Evolutionary conservation across 179 eudicot species (phyloP), one percentile per base, ranked within the genome.

Genomic region (Spergularia azorica): DNA sequence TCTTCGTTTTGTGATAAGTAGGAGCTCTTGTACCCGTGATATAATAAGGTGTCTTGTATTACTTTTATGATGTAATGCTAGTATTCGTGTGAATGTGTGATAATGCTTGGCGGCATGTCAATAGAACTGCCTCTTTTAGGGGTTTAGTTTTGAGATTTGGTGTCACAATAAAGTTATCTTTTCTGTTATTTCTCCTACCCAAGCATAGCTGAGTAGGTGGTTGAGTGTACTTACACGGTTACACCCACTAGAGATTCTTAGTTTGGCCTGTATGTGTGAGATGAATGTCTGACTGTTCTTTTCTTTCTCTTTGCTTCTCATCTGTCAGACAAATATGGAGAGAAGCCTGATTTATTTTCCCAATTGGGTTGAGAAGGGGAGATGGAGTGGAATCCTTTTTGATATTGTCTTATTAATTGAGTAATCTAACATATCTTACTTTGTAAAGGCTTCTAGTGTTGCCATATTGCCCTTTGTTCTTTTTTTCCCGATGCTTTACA

Each of bases 21-120:
- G 55, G 21, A 67, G 20, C 26, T 17, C 32, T 2, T 43, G 54
- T 61, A 7, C 43, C 21, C 46, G 26, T 64, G 5, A 36, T 8
- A 36, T 5, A 67, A 67, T 46, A 9, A 6, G 3, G 1, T n/a
- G 20, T 67, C 55, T 3, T 7, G 26, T 17, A 18, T 12, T 67
- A 67, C 70, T 68, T 64, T 16, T 15, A 38, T 38, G 18, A 39
- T 64, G n/a, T n/a, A 66, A 65, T 66, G 51, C 70, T 14, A 15
- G 52, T 41, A 66, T 66, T 41, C 54, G 16, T 43, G 21, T 66
- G 4, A 5, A 59, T 60, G 36, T 60, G 10, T 65, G 50, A 13
- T 65, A 65, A 41, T 65, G 70, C 70, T 65, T 14, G 46, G n/a
- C 6, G 3, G 48, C 51, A 14, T 65, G n/a, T 65, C 50, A 41